These are phyloP conservation scores for Plasmodium ovale DNA, from an alignment of 169 alveolate genomes.

Conservation along the genomic window DNA sequence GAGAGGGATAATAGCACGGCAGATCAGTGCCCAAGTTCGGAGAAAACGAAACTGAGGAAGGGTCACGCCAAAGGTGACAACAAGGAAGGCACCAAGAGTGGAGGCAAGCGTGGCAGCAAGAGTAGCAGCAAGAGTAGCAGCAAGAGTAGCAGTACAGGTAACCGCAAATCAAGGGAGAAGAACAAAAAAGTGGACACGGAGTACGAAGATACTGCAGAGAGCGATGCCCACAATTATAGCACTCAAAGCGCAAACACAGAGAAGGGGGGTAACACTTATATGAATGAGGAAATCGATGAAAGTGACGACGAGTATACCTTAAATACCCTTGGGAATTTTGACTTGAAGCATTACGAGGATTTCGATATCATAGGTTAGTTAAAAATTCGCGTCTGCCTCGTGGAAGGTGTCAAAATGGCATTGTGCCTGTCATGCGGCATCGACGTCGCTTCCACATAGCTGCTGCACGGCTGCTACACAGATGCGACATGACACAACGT, in stretches of 20 bases:
- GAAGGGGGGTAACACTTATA: slow-evolving; percentile 6
- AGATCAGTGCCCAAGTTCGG: too few relatives aligned
- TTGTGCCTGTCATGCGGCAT: too few relatives aligned
- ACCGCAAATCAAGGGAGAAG: background rate
- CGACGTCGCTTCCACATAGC: too few relatives aligned
- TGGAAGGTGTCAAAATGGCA: background rate
- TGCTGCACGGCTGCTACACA: too few relatives aligned
- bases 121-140: background rate
- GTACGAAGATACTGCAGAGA: background rate
- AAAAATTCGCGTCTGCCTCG: background rate
- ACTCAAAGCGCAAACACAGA: background rate
- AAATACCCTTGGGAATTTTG: slow-evolving; percentile 69
- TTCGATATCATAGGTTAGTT: slow-evolving; percentile 62
- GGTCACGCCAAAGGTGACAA: too few relatives aligned
- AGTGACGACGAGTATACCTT: slow-evolving; percentile 76
- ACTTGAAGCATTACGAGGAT: slow-evolving; percentile 65
- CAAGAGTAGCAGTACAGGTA: background rate
- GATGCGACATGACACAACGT: background rate
- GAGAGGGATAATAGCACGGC: too few relatives aligned
- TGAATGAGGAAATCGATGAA: slow-evolving; percentile 72
- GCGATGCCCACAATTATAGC: background rate
- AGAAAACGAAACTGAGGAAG: too few relatives aligned
- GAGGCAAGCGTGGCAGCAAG: background rate
- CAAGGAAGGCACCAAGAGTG: background rate
- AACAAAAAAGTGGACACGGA: background rate